Base-by-base conservation (phyloP, 2,329 filamentous ascomycete species). In the Talaromyces funiculosus region DNA sequence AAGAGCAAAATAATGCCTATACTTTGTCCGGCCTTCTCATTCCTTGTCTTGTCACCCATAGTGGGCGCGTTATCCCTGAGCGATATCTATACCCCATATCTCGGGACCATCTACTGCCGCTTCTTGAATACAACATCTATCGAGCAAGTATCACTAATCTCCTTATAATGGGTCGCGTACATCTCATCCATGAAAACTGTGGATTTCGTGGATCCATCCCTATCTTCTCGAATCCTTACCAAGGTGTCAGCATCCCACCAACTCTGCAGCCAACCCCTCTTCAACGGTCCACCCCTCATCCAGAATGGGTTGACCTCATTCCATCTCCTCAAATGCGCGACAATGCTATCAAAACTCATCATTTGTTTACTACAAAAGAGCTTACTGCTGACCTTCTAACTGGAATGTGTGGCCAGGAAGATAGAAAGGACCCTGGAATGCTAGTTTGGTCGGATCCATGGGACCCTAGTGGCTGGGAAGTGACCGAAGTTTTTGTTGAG, bases 301-400 rank as follows among this genome's bases (percentile, higher is more conserved):
- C 65, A 4, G 62, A 64, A 4, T 76, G 72, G 71, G 71, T 76
- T 57, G 74, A 77, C 58, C 68, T 71, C 10, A 69, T 76, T 38
- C 73, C 74, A 1, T 73, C 76, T 54, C 73, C 73, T 12, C 68
- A 67, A 33, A 69, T 75, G 66, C 63, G 75, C 16, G 70, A 76
- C 53, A 72, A 68, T 42, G 60, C 75, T 49, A 75, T 77, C 20
- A 62, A 37, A 12, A 53, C 65, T 16, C 53, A 57, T 10, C 60
- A 61, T 18, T 24, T 65, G 2, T 60, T 75, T 38, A 70, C 76
- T 58, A 65, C 72, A n/a, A 71, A 75, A 24, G 70, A 73, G 22
- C 67, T 76, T 9, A 73, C 72, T 57, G 31, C 61, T 12, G 74
- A 74, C 29, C 58, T 75, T 18, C 60, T 70, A 9, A 38, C 40